phyloP scores from a whole-genome alignment of 148 eudicot genomes.

The Diospyros lotus region DNA sequence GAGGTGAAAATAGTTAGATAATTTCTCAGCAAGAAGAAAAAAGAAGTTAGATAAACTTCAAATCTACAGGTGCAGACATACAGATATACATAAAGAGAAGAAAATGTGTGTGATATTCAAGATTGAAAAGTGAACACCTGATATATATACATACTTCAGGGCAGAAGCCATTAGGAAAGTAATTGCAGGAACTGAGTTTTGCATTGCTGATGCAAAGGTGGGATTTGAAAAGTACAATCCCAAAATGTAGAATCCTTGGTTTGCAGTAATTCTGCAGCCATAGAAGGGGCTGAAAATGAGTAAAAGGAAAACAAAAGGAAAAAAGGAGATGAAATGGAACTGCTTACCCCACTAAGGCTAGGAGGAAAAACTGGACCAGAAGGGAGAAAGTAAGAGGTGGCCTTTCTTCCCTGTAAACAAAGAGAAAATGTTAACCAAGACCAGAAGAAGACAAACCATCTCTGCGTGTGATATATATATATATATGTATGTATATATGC shows the following conservation, averaged over 20 bases:
- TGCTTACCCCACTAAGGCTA: slow-evolving; percentile 70
- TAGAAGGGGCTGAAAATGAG: not conserved
- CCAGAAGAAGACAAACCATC: not conserved
- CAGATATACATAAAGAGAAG: too few relatives aligned
- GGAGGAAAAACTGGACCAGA: slow-evolving; percentile 64
- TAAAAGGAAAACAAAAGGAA: not conserved
- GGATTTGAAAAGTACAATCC: slow-evolving; percentile 79
- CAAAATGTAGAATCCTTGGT: slow-evolving; percentile 72
- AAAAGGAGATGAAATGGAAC: not conserved
- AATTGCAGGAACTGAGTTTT: slow-evolving; percentile 82
- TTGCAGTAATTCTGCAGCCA: slow-evolving; percentile 64
- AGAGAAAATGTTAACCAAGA: not conserved
- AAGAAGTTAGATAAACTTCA: too few relatives aligned
- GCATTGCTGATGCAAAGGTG: slow-evolving; percentile 81
- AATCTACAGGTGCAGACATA: too few relatives aligned
- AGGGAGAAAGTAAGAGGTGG: slow-evolving; percentile 68
- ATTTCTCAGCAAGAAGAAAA: not conserved
- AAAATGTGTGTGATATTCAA: too few relatives aligned
- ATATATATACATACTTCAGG: not conserved
- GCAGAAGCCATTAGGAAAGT: slow-evolving; percentile 62
- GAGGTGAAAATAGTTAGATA: too few relatives aligned
- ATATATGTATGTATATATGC: not conserved
- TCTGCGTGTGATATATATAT: not conserved
- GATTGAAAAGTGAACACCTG: not conserved
- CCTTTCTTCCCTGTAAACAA: slow-evolving; percentile 68